These are phyloP conservation scores for Lolium multiflorum DNA, from an alignment of 176 grass and related monocot species.

Conservation along the genomic window DNA sequence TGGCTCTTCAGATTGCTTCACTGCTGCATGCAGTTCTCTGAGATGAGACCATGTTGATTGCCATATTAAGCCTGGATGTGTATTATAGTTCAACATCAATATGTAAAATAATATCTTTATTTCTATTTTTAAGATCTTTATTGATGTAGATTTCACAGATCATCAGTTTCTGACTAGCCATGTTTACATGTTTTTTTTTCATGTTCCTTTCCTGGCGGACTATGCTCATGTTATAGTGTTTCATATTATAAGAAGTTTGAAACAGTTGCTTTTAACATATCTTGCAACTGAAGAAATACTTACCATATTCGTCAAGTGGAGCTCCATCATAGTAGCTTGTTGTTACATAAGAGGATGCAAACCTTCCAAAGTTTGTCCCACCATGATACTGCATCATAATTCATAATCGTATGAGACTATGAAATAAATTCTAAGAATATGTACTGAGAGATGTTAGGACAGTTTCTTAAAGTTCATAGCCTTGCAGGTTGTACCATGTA, in stretches of 20 bases:
- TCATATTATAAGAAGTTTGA: background rate
- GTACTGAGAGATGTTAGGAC: background rate
- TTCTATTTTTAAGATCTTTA: background rate
- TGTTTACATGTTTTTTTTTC: constrained; percentile 2
- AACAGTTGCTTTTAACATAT: background rate
- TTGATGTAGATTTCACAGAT: background rate
- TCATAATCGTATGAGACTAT: constrained; percentile 30
- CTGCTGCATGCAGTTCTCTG: constrained; percentile 70
- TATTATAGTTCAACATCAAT: constrained; percentile 17
- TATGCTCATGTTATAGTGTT: background rate
- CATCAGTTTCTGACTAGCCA: background rate
- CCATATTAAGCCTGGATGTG: constrained; percentile 73
- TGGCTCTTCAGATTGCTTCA: constrained; percentile 55
- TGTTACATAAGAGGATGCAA: constrained; percentile 62
- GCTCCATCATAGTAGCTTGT: constrained; percentile 76
- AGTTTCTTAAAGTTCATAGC: constrained; percentile 3
- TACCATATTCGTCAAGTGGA: constrained; percentile 84
- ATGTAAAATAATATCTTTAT: background rate
- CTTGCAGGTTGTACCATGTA: constrained; percentile 63
- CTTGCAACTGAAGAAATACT: constrained; percentile 11
- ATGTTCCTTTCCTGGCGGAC: background rate
- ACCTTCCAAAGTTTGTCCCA: constrained; percentile 77
- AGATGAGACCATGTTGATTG: constrained; percentile 82
- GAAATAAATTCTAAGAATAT: background rate
- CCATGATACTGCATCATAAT: constrained; percentile 63